These are phyloP conservation scores for Ceratocystis eucalypticola DNA, from an alignment of 2,329 filamentous ascomycete genomes.

Conservation along the genomic window DNA sequence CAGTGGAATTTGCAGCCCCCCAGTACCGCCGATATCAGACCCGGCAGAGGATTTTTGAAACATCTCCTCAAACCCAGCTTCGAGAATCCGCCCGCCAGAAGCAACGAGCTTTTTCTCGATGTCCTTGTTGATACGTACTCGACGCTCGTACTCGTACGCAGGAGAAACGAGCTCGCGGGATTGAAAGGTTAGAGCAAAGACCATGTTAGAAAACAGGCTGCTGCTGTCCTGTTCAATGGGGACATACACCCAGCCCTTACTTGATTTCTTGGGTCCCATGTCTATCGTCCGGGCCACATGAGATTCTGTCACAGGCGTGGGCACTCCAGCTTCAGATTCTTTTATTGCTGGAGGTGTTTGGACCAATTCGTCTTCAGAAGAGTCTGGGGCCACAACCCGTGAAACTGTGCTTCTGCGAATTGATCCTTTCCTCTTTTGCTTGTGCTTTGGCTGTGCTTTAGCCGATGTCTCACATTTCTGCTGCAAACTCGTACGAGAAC, in stretches of 20 bases:
- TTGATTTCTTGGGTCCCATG: background rate
- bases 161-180: slow-evolving; percentile 37
- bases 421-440: background rate
- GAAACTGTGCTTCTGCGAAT: slow-evolving; percentile 4
- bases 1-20: slow-evolving; percentile 26
- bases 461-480: background rate
- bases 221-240: slow-evolving; percentile 18
- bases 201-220: slow-evolving; percentile 62
- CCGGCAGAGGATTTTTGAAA: slow-evolving; percentile 39
- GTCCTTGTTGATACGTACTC: slow-evolving; percentile 30
- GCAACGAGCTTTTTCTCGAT: slow-evolving; percentile 50
- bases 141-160: slow-evolving; percentile 34
- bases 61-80: slow-evolving; percentile 66
- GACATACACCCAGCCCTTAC: slow-evolving; percentile 18
- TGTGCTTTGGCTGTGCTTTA: background rate
- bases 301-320: background rate
- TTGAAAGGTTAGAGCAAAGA: slow-evolving; percentile 69
- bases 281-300: background rate
- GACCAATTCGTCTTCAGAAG: slow-evolving; percentile 14
- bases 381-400: background rate
- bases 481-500: background rate
- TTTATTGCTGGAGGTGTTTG: background rate
- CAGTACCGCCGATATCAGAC: background rate
- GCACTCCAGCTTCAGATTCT: background rate
- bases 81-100: slow-evolving; percentile 59